Base-by-base conservation (phyloP, 2,329 filamentous ascomycete genomes). In the Pyrenochaeta sp. region DNA sequence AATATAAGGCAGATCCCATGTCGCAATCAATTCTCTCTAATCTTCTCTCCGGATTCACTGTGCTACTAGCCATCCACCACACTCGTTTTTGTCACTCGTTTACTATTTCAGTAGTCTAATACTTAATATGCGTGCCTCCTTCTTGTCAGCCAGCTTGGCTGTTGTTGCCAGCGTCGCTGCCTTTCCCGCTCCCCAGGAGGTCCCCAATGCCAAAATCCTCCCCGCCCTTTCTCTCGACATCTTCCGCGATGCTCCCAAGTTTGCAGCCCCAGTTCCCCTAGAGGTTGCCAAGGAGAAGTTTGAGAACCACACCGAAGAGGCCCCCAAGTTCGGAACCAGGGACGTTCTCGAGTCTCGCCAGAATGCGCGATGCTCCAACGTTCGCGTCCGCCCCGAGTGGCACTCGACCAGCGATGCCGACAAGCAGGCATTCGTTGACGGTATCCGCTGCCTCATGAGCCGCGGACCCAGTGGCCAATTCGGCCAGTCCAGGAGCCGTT, bases 321-420 rank as follows among this genome's bases (percentile, higher is more conserved):
- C 82, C 18, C 77, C 81, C 4, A 86, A 85, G 58, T 83, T 83
- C 3, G 78, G 78, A 48, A 82, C 78, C 9, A 85, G 83, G 83
- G 65, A 63, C 35, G 73, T 81, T 50, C 81, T 79, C 37, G 69
- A 70, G 2, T 68, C 47, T 7, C 42, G 83, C 0, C 77, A 83
- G 55, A 81, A 32, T 7, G 54, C 53, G 11, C 55, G 45, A 24
- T 70, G 67, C 53, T 36, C 53, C 27, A 68, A 60, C 45, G 49
- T 55, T 10, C 61, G 60, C 26, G 41, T 62, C n/a, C 65, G 67
- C 28, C 41, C 41, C 13, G 67, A 70, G 39, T 70, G 67, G 67
- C 59, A 69, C 48, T 54, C 51, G 1, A 57, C 51, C 46, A 49
- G 52, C 35, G 41, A 61, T 27, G 53, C 43, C 24, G 56, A 59